Base-by-base conservation (phyloP, 352 stramenopile species). In the Globisporangium yorkense region DNA sequence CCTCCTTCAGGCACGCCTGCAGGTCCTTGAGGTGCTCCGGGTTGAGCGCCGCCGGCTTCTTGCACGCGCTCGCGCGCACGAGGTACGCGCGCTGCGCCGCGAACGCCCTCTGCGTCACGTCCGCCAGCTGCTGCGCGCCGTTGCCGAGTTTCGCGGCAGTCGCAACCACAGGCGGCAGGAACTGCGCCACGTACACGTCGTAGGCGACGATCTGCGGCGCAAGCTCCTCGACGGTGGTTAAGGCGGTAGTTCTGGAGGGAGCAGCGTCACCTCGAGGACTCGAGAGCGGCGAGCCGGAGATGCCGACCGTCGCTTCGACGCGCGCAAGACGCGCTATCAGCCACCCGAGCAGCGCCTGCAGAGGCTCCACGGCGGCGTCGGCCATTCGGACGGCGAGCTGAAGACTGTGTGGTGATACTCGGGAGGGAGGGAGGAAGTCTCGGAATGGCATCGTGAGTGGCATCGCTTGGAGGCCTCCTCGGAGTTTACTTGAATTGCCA, bases 21-120 rank as follows among this genome's bases (percentile, higher is more conserved):
- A 94, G 66, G 20, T 87, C 78, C 54, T 87, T 84, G 13, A 92
- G 67, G 56, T 88, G 72, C 56, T 88, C 79, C 5, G 78, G 70
- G 63, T 86, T 88, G 51, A 76, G 75, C 48, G 74, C 52, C 50
- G 80, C 76, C 12, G 89, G 96, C 72, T 97, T 96, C 75, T 98
- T 98, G 74, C 88, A 98, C 56, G 77, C 66, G 18, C 85, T 95
- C 20, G 94, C 96, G 69, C 98, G 88, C 47, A 97, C 62, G 55
- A 99, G 68, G 65, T 98, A 96, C 48, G 75, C 75, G 51, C 94
- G 88, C 68, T 98, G 89, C 9, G 83, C 87, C 9, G 65, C 71
- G 71, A 97, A 99, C 2, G 87, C 88, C 41, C 90, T 76, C 58
- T 90, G 63, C 43, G 98, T 89, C 61, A 97, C 75, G 37, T 82